Base-by-base conservation (phyloP, 495 filamentous ascomycete genomes). In the Aspergillus kassunensis region DNA sequence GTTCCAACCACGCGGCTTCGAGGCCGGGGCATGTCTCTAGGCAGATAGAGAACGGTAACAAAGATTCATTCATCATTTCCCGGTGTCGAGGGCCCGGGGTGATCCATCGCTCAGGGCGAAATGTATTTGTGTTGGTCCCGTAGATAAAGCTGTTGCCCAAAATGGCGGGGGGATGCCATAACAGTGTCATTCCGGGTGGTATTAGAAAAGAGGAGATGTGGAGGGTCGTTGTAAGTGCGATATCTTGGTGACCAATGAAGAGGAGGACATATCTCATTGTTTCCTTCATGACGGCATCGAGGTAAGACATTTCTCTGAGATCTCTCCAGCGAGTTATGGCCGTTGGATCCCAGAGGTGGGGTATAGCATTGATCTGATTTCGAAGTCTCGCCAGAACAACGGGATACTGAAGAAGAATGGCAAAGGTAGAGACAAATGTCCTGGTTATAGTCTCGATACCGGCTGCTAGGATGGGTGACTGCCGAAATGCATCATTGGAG, bases 71-170 rank as follows among this genome's bases (percentile, higher is more conserved):
- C 61, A 64, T 61, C 11, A 4, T 6, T 9, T 12, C 15, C 2
- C 43, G 39, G 3, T 37, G 47, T 8, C 34, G 51, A 2, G 1
- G 16, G 29, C 46, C 27, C 6, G 42, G 30, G 27, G 10, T 36
- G 6, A 81, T 65, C 79, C 80, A 84, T 29, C 80, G 59, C 49
- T 78, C 79, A 0, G 81, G 80, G 2, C 73, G 61, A 45, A 78
- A 84, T 2, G 53, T 27, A 41, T 73, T 61, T 3, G 66, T 65
- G 49, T 81, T 74, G 12, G 64, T 58, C 1, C 80, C 81, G 46
- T 72, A 84, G 0, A 80, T 53, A 6, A 57, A 56, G 10, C 56
- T 56, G 23, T 71, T 49, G 10, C 66, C 56, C n/a, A 64, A 54
- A 2, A 65, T n/a, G 2, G 51, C 59, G 23, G 59, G 58, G 0